Conservation (phyloP, 2,329 filamentous ascomycete genomes). For the Leptodontidium sp. region DNA sequence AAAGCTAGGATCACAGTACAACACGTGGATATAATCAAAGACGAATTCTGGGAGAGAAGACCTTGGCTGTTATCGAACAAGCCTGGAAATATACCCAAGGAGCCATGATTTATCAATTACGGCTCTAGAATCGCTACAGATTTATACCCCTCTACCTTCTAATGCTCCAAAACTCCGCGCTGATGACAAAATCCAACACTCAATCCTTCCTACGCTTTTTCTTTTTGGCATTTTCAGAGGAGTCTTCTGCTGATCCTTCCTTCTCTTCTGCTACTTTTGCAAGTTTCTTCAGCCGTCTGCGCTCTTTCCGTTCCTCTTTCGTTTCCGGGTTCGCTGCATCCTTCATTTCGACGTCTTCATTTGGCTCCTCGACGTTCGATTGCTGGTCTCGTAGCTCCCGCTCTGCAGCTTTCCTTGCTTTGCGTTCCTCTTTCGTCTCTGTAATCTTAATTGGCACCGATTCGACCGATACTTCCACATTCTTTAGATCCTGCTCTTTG, state of each 20-base stretch:
- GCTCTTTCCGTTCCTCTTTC: slow-evolving; percentile 51
- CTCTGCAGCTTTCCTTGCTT: slow-evolving; percentile 25
- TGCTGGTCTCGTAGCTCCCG: slow-evolving; percentile 16
- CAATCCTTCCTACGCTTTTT: slow-evolving; percentile 43
- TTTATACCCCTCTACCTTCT: slow-evolving; percentile 21
- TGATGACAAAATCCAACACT: slow-evolving; percentile 24
- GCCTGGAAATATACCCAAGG: slow-evolving; percentile 74
- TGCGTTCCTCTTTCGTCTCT: slow-evolving; percentile 25
- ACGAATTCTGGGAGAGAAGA: slow-evolving; percentile 89
- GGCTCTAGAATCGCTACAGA: slow-evolving; percentile 29
- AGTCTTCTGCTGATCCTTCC: slow-evolving; percentile 31
- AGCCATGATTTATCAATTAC: slow-evolving; percentile 45
- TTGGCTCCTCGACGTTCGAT: slow-evolving; percentile 12
- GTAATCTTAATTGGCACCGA: neutral
- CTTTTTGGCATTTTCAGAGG: slow-evolving; percentile 45
- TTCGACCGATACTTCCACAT: slow-evolving; percentile 32
- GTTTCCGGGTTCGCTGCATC: slow-evolving; percentile 30
- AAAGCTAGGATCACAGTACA: slow-evolving; percentile 85
- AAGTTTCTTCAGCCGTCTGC: slow-evolving; percentile 48
- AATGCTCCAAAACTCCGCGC: slow-evolving; percentile 40
- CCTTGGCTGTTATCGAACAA: slow-evolving; percentile 85
- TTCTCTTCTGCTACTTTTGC: slow-evolving; percentile 33
- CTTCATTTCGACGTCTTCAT: slow-evolving; percentile 20
- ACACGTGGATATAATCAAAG: slow-evolving; percentile 93
- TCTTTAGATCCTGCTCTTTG: slow-evolving; percentile 29